These are phyloP conservation scores for Cladosporium sp. DNA, from an alignment of 2,329 filamentous ascomycete species.

Conservation along the genomic window DNA sequence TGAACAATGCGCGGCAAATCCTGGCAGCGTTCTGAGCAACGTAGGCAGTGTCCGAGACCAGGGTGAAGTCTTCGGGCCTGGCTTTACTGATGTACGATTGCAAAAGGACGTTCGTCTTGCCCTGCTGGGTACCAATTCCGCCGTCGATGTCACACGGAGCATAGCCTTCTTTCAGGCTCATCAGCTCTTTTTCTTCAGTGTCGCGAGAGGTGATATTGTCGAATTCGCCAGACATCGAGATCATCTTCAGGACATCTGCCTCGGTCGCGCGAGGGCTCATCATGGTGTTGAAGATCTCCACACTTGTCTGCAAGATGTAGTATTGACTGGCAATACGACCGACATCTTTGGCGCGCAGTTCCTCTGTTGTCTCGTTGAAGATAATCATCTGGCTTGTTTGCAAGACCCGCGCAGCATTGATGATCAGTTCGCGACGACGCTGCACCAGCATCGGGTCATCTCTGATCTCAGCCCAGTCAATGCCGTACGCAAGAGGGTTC, in stretches of 20 bases:
- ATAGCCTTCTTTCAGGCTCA: conserved; percentile 67
- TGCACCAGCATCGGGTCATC: conserved; percentile 89
- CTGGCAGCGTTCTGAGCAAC: conserved; percentile 93
- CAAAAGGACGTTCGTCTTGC: conserved; percentile 93
- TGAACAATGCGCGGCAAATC: conserved; percentile 92
- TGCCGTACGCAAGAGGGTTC: conserved; percentile 89
- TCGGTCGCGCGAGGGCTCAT: conserved; percentile 86
- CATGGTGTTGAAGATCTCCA: conserved; percentile 94
- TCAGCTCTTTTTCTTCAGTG: conserved; percentile 85
- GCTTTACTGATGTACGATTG: conserved; percentile 91
- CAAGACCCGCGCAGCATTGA: conserved; percentile 82
- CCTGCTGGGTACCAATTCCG: conserved; percentile 67
- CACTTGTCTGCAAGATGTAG: conserved; percentile 89
- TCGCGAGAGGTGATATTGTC: conserved; percentile 95
- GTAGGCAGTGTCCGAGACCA: conserved; percentile 89
- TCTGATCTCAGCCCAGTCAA: conserved; percentile 86
- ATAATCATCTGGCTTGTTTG: conserved; percentile 99
- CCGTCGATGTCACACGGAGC: conserved; percentile 79
- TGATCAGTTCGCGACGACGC: conserved; percentile 79
- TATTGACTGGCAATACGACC: conserved; percentile 96
- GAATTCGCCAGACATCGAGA: conserved; percentile 96
- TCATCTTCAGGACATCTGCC: conserved; percentile 92
- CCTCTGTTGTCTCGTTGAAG: conserved; percentile 92
- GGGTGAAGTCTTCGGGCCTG: conserved; percentile 87
- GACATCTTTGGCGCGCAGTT: conserved; percentile 90